Evolutionary conservation across 495 filamentous ascomycete genomes (phyloP).

Genomic region (Daldinia childiae): DNA sequence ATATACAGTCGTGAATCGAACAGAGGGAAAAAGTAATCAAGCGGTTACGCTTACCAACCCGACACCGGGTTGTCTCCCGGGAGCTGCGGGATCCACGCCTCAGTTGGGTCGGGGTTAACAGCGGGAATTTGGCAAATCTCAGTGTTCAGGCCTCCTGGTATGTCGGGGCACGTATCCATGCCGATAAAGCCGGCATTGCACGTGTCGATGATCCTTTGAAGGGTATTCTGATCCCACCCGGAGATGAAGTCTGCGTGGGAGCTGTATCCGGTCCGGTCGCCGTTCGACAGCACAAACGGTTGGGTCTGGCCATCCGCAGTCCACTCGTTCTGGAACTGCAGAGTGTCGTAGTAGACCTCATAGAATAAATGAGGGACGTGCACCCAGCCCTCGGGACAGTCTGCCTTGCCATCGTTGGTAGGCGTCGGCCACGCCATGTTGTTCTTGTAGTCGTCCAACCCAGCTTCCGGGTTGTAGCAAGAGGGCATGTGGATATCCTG

Average conservation of each 20-base stretch:
- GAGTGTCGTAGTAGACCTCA: slow-evolving; percentile 70
- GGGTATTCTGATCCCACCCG: slow-evolving; percentile 69
- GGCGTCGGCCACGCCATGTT: slow-evolving; percentile 60
- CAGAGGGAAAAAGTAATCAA: not conserved
- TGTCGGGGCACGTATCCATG: slow-evolving; percentile 63
- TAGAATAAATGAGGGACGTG: slow-evolving; percentile 68
- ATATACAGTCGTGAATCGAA: slow-evolving; percentile 13
- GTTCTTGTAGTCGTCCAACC: slow-evolving; percentile 56
- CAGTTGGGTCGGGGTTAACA: slow-evolving; percentile 46
- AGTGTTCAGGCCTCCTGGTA: slow-evolving; percentile 50
- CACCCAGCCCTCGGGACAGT: slow-evolving; percentile 69
- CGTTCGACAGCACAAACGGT: slow-evolving; percentile 71
- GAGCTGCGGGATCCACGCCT: slow-evolving; percentile 53
- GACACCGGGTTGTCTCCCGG: slow-evolving; percentile 67
- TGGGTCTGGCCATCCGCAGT: slow-evolving; percentile 59
- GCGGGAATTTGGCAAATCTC: slow-evolving; percentile 58
- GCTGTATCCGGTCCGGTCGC: slow-evolving; percentile 62
- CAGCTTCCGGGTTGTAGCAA: slow-evolving; percentile 67
- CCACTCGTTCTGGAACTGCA: slow-evolving; percentile 62
- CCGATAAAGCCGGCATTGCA: slow-evolving; percentile 63
- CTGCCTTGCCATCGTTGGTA: slow-evolving; percentile 58
- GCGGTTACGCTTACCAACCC: slow-evolving; percentile 45
- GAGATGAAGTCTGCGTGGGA: slow-evolving; percentile 76
- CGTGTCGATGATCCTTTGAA: slow-evolving; percentile 67
- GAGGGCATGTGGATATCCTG: slow-evolving; percentile 58